phyloP scores from a whole-genome alignment of 2,329 filamentous ascomycete genomes.

The Trichoderma sp. region DNA sequence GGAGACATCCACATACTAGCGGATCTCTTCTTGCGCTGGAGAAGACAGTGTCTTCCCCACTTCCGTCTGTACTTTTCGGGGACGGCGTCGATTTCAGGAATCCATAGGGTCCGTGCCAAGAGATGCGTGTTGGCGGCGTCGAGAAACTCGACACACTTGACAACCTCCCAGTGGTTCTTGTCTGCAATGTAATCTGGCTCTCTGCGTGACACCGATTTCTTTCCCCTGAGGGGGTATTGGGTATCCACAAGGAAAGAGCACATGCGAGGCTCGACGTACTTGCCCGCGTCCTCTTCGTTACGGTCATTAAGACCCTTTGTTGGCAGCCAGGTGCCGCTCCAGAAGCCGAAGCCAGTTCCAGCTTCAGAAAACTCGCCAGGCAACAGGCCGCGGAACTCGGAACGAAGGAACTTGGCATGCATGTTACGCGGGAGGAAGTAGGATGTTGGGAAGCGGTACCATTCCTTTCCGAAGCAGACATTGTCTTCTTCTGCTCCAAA shows the following conservation, averaged over 20 bases:
- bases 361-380: conserved; percentile 88
- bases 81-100: conserved; percentile 69
- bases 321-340: conserved; percentile 79
- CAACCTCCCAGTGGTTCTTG: conserved; percentile 69
- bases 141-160: conserved; percentile 76
- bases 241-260: conserved; percentile 90
- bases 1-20: conserved; percentile 9
- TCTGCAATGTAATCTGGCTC: conserved; percentile 83
- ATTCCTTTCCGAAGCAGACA: conserved; percentile 92
- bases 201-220: conserved; percentile 53
- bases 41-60: conserved; percentile 87
- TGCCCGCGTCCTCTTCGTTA: conserved; percentile 81
- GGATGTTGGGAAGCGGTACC: conserved; percentile 95
- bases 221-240: conserved; percentile 60
- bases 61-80: conserved; percentile 68
- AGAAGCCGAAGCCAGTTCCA: conserved; percentile 65
- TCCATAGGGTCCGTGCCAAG: conserved; percentile 75
- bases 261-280: conserved; percentile 75
- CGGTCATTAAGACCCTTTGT: conserved; percentile 87
- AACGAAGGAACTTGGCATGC: conserved; percentile 84
- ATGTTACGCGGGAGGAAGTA: conserved; percentile 85
- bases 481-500: conserved; percentile 58
- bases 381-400: conserved; percentile 82
- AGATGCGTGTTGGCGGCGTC: conserved; percentile 73
- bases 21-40: conserved; percentile 54